Base-by-base conservation (phyloP, 192 early-diverging fungal species). In the Geosiphon pyriformis region DNA sequence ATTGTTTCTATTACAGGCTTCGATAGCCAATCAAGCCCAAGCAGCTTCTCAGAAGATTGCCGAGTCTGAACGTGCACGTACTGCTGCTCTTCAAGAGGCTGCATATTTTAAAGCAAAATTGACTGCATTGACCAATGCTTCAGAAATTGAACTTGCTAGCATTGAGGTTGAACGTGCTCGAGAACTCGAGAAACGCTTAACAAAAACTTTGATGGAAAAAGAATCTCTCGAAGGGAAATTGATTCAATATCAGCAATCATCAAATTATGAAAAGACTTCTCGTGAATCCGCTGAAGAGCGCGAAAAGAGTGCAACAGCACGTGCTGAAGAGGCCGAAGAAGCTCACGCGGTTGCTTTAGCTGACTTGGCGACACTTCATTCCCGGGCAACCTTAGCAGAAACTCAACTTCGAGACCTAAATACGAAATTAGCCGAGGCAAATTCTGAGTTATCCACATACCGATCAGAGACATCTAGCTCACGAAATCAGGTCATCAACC, bases 11-110 rank as follows among this genome's bases (percentile, higher is more conserved):
- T 57, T 57, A 31, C 30, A 59, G 29, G 59, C 68, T 6, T 70
- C 66, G 8, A 78, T 82, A 68, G 76, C 68, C 3, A 74, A 74
- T 4, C 79, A 82, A 35, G 70, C 76, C 1, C 77, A 85, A 62
- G 59, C 68, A 3, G 70, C 82, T 8, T 79, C 77, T 18, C 63
- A 77, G 48, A 80, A 76, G 49, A 58, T 85, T 23, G 67, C 66
- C 3, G 76, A 79, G 17, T 75, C 80, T 26, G 81, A 85, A 25
- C 68, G 75, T 15, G 71, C 80, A 23, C 70, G 79, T 0, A 76
- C 75, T 0, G 80, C 79, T 18, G 83, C 83, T 2, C 57, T 85
- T 17, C 76, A 85, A 52, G 83, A 85, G 62, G 79, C 83, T 55
- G 76, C 74, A 1, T 82, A 82, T 35, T 74, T 78, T 62, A 82